Conservation (phyloP, 2,329 filamentous ascomycete species). For the Colletotrichum neosansevieriae region DNA sequence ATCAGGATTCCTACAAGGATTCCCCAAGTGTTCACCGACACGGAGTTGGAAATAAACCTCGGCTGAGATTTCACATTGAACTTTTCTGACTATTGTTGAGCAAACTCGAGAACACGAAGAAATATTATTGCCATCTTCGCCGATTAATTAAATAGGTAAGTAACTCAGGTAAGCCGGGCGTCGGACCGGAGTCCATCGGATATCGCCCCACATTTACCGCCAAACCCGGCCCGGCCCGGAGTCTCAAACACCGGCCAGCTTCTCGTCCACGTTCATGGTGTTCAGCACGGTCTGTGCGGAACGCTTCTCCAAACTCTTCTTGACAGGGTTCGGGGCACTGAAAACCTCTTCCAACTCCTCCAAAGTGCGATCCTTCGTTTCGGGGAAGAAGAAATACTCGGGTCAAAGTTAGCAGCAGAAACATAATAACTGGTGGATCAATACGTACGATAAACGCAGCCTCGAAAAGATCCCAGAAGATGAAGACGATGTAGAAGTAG, state of each 20-base stretch:
- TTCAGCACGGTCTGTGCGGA: conserved; percentile 56
- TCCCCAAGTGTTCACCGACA: background rate
- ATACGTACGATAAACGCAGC: conserved; percentile 49
- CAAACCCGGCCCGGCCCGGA: conserved; percentile 35
- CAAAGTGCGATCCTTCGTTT: conserved; percentile 61
- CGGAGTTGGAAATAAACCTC: background rate
- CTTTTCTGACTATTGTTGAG: background rate
- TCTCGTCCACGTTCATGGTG: conserved; percentile 36
- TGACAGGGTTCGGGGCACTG: conserved; percentile 57
- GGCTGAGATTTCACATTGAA: background rate
- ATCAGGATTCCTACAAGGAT: conserved; percentile 16
- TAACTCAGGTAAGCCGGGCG: background rate
- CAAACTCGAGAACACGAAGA: background rate
- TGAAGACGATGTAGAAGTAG: conserved; percentile 59
- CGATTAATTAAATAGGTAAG: background rate
- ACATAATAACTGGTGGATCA: too few relatives aligned
- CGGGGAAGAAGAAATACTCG: conserved; percentile 62
- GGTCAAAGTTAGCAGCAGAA: background rate
- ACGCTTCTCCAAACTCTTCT: conserved; percentile 55
- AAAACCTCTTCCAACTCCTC: conserved; percentile 68
- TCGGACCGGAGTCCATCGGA: conserved; percentile 3
- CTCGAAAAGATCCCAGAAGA: conserved; percentile 59
- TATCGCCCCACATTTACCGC: conserved; percentile 16
- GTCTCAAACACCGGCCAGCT: conserved; percentile 49
- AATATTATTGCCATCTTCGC: background rate